A percentile compares a stretch with the other conserved stretches of the same genome.
These are phyloP conservation scores for Falciphora oryzae DNA, from an alignment of 2,329 filamentous ascomycete species.

Conservation along the genomic window DNA sequence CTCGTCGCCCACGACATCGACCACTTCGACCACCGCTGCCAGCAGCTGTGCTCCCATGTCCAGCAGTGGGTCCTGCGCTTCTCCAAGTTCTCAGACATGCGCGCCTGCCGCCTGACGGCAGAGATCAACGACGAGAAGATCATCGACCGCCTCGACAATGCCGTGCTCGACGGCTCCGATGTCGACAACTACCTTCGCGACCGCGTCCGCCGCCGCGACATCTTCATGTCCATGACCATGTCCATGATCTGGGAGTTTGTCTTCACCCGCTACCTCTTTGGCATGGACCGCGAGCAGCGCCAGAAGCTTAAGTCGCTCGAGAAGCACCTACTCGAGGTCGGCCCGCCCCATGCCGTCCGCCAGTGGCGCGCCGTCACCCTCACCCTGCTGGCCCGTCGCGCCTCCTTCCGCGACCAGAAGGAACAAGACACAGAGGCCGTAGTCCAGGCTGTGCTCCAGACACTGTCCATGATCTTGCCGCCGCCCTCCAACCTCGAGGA, in stretches of 20 bases:
- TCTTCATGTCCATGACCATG: slow-evolving; percentile 99
- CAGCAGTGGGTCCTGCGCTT: slow-evolving; percentile 98
- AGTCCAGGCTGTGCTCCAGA: slow-evolving; percentile 84
- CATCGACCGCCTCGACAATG: slow-evolving; percentile 89
- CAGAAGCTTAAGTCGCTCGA: slow-evolving; percentile 96
- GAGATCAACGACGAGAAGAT: slow-evolving; percentile 90
- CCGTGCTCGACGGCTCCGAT: slow-evolving; percentile 88
- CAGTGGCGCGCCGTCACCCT: slow-evolving; percentile 96
- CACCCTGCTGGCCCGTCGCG: slow-evolving; percentile 75
- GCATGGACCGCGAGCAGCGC: slow-evolving; percentile 95
- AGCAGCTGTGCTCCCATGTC: slow-evolving; percentile 90
- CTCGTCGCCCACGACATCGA: slow-evolving; percentile 81
- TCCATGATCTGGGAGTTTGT: slow-evolving; percentile 99
- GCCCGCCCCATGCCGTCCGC: slow-evolving; percentile 80
- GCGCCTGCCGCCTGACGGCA: slow-evolving; percentile 73
- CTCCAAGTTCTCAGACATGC: slow-evolving; percentile 94
- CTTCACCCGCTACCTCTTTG: slow-evolving; percentile 96
- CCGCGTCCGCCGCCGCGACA: slow-evolving; percentile 79
- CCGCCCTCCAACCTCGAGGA: slow-evolving; percentile 75
- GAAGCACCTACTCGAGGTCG: slow-evolving; percentile 84
- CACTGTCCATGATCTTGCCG: slow-evolving; percentile 76
- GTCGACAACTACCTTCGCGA: slow-evolving; percentile 84
- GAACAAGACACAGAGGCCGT: slow-evolving; percentile 91
- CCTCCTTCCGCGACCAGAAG: slow-evolving; percentile 75
- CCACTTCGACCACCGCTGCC: slow-evolving; percentile 90